A percentile compares a stretch with the other conserved stretches of the same genome.
Conservation (phyloP, 2,329 filamentous ascomycete species). For the Cercospora berteroae region DNA sequence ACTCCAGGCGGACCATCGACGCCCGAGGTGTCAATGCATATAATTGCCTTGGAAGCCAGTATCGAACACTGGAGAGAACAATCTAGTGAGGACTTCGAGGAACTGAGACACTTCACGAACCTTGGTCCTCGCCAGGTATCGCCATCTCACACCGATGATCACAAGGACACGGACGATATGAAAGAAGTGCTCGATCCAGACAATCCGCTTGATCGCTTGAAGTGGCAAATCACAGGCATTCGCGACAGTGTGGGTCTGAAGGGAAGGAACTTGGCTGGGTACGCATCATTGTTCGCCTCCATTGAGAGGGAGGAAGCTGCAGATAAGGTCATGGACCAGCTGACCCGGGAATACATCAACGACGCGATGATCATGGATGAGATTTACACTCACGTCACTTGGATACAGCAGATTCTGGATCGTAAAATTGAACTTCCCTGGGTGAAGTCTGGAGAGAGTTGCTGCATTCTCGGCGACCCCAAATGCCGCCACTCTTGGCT, state of each 20-base stretch:
- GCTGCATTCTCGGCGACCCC: not conserved
- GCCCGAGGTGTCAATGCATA: not conserved
- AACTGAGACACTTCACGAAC: not conserved
- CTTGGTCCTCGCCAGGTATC: not conserved
- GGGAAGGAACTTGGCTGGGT: too few species aligned
- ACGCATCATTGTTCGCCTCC: not conserved
- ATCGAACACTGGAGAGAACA: not conserved
- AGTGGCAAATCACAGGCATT: too few species aligned
- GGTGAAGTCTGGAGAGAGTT: not conserved
- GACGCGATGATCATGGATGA: slow-evolving; percentile 12
- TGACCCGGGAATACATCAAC: not conserved
- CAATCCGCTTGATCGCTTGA: too few species aligned
- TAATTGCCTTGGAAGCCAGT: not conserved
- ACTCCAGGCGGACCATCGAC: not conserved
- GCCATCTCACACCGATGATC: not conserved
- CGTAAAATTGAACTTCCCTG: not conserved
- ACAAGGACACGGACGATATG: not conserved
- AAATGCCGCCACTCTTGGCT: not conserved
- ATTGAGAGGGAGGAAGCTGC: slow-evolving; percentile 1
- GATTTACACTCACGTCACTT: not conserved
- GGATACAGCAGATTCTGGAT: not conserved
- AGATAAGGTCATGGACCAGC: slow-evolving; percentile 4
- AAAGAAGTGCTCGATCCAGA: not conserved
- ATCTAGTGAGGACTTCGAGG: not conserved
- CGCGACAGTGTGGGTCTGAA: too few species aligned